Evolutionary conservation across 805 yeast genomes (phyloP).

Genomic region (Saturnispora sekii): DNA sequence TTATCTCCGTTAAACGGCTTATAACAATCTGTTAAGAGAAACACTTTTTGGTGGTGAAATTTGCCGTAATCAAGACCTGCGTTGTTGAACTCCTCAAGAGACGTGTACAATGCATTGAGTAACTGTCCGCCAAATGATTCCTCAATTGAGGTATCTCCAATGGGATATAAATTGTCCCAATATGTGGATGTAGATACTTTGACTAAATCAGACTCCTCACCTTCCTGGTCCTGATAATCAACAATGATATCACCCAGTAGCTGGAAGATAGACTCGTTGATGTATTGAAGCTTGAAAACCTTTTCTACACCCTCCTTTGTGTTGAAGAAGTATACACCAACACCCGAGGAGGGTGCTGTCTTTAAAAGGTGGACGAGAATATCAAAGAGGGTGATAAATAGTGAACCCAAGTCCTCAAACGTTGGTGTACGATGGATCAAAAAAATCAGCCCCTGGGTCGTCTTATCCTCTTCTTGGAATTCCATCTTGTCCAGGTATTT

Average conservation of each 20-base stretch:
- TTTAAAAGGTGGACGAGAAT: conserved; percentile 58
- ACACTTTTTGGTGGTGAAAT: conserved; percentile 37
- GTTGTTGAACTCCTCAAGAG: conserved; percentile 46
- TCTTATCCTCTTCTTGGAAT: conserved; percentile 29
- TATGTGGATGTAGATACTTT: neutral
- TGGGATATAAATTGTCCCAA: conserved; percentile 23
- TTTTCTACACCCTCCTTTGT: conserved; percentile 39
- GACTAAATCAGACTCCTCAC: conserved; percentile 7
- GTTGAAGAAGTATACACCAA: conserved; percentile 63
- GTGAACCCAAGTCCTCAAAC: conserved; percentile 28
- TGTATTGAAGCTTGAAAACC: conserved; percentile 42
- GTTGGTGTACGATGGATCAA: conserved; percentile 50
- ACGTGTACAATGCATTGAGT: conserved; percentile 36
- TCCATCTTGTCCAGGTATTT: neutral
- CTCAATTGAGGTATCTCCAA: conserved; percentile 14
- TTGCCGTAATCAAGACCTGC: too few relatives aligned
- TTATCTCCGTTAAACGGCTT: conserved; percentile 43
- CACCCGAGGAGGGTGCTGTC: conserved; percentile 55
- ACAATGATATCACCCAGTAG: conserved; percentile 30
- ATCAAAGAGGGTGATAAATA: conserved; percentile 48
- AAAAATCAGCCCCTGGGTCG: conserved; percentile 56
- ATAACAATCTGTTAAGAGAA: conserved; percentile 71
- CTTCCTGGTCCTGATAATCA: neutral
- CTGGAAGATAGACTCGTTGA: conserved; percentile 52
- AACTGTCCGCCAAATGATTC: conserved; percentile 27